Evolutionary conservation across 768 basidiomycete genomes (phyloP).

Genomic region (Tephrocybe sp.): DNA sequence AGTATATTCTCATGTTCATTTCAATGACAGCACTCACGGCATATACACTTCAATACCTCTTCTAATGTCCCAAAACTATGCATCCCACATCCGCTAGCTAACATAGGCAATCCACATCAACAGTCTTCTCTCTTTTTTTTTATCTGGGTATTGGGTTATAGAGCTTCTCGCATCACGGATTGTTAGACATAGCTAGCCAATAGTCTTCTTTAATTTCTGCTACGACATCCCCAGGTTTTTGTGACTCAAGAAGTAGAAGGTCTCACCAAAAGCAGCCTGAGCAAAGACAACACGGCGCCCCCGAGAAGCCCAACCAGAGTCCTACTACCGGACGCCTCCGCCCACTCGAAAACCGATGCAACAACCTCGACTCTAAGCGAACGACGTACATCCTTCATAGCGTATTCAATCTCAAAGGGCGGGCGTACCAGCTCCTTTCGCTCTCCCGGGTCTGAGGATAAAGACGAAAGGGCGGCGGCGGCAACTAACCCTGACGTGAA

Average conservation of each 20-base stretch:
- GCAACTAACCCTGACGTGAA: slow-evolving; percentile 52
- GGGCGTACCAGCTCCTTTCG: slow-evolving; percentile 30
- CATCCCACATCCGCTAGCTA: neutral
- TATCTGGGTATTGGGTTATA: neutral
- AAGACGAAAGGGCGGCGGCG: slow-evolving; percentile 19
- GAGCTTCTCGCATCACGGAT: neutral
- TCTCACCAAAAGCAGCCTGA: slow-evolving; percentile 1
- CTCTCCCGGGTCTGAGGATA: slow-evolving; percentile 12
- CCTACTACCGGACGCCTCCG: slow-evolving; percentile 37
- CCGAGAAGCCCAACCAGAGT: slow-evolving; percentile 28
- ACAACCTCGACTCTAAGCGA: slow-evolving; percentile 18
- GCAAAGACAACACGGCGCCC: neutral
- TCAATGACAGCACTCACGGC: slow-evolving; percentile 51
- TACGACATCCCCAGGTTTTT: no score
- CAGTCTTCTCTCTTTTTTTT: neutral
- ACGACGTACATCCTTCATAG: slow-evolving; percentile 27
- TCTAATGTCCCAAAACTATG: no score
- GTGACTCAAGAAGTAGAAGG: neutral
- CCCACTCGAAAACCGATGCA: slow-evolving; percentile 36
- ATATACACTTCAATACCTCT: slow-evolving; percentile 43
- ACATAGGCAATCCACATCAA: neutral
- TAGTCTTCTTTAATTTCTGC: neutral
- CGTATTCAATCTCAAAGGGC: slow-evolving; percentile 44
- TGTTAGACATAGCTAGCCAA: neutral
- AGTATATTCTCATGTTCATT: slow-evolving; percentile 52